phyloP scores from a whole-genome alignment of 106 monocot species.

The Dendrobium chrysotoxum region DNA sequence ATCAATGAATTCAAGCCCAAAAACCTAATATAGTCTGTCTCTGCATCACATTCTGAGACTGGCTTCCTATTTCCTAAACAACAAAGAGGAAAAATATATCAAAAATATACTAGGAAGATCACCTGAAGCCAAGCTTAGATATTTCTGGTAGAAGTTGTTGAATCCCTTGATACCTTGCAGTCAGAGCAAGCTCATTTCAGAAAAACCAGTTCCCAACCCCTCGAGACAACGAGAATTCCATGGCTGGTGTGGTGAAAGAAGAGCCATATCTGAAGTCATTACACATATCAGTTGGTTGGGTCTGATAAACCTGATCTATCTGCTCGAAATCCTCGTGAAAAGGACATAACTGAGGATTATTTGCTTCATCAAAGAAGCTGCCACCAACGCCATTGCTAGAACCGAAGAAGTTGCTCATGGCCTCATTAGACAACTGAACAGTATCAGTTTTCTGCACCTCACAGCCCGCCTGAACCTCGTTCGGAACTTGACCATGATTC shows the following conservation, averaged over 20 bases:
- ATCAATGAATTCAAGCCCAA: too few relatives aligned
- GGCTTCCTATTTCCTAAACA: neutral
- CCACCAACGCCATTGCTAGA: neutral
- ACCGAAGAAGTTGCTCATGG: neutral
- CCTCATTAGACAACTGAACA: neutral
- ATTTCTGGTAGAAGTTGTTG: too few relatives aligned
- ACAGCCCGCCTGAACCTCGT: conserved; percentile 4
- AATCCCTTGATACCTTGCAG: too few relatives aligned
- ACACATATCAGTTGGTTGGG: conserved; percentile 7
- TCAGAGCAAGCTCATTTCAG: neutral
- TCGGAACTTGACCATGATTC: neutral
- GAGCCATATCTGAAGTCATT: conserved; percentile 24
- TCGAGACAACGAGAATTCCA: conserved; percentile 10
- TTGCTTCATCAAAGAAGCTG: conserved; percentile 24
- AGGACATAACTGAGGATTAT: conserved; percentile 20
- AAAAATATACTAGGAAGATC: neutral
- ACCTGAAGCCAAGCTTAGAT: neutral
- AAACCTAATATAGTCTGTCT: neutral
- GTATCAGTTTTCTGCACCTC: too few relatives aligned
- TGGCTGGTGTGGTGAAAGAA: conserved; percentile 10
- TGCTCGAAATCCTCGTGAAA: conserved; percentile 1
- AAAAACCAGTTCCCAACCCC: conserved; percentile 25
- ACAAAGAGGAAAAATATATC: neutral
- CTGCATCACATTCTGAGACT: neutral
- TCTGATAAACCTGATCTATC: neutral